Evolutionary conservation across 805 yeast species (phyloP).

Genomic region (Brettanomyces naardenensis): DNA sequence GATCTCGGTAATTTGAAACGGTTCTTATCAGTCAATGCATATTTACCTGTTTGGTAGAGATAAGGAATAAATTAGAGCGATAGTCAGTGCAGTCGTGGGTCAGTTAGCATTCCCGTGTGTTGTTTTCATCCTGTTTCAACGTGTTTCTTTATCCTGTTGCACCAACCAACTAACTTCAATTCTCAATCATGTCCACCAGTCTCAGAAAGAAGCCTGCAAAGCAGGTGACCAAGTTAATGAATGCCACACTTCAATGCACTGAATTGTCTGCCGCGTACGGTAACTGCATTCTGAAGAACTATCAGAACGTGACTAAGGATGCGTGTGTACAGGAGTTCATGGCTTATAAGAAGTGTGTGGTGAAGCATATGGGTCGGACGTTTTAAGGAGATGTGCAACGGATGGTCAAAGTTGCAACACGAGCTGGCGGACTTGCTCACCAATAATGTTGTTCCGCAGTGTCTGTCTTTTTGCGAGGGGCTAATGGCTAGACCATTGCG

Average conservation of each 20-base stretch:
- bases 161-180: too few relatives aligned
- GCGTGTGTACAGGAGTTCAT: constrained; percentile 46
- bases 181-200: not conserved
- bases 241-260: constrained; percentile 22
- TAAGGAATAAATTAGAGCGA: too few relatives aligned
- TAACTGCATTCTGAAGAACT: constrained; percentile 42
- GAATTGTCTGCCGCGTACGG: constrained; percentile 37
- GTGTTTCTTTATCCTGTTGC: too few relatives aligned
- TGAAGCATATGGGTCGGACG: constrained; percentile 24
- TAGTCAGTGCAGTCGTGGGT: not conserved
- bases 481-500: too few relatives aligned
- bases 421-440: too few relatives aligned
- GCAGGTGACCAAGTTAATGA: constrained; percentile 26
- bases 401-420: not conserved
- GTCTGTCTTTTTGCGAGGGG: too few relatives aligned
- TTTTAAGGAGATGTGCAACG: not conserved
- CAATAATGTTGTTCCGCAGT: too few relatives aligned
- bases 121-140: too few relatives aligned
- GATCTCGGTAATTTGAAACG: not conserved
- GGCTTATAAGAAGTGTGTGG: constrained; percentile 43
- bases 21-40: not conserved
- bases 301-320: constrained; percentile 42
- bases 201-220: constrained; percentile 17
- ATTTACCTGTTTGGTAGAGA: not conserved
- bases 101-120: not conserved